Percentiles rank a stretch among this genome's conserved stretches.
phyloP scores from a whole-genome alignment of 306 rosid species.

The Vigna unguiculata region DNA sequence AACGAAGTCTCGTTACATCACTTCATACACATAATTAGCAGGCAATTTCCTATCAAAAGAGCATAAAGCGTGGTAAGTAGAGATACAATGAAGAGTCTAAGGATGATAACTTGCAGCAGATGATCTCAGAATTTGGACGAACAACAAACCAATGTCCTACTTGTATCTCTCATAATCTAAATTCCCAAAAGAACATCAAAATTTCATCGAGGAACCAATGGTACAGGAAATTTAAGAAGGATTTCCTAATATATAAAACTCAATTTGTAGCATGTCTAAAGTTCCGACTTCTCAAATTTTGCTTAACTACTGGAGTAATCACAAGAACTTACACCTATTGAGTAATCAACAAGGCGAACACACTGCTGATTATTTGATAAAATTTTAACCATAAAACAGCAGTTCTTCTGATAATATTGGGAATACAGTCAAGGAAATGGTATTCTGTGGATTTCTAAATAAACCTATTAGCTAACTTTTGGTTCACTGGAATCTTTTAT shows the following conservation, averaged over 20 bases:
- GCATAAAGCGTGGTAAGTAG: constrained; percentile 35
- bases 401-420: background rate
- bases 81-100: constrained; percentile 4
- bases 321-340: no score
- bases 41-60: constrained; percentile 46
- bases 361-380: constrained; percentile 7
- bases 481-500: background rate
- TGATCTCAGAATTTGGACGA: background rate
- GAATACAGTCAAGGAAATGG: background rate
- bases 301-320: background rate
- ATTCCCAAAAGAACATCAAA: constrained; percentile 23
- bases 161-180: constrained; percentile 17
- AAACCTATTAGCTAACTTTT: background rate
- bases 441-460: background rate
- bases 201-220: background rate
- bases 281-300: background rate
- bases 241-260: no score
- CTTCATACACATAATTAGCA: constrained; percentile 41
- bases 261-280: background rate
- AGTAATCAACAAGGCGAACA: background rate
- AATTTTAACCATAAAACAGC: constrained; percentile 12
- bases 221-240: no score
- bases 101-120: constrained; percentile 13
- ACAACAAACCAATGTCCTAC: no score
- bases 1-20: constrained; percentile 27